Evolutionary conservation across 2,329 filamentous ascomycete species (phyloP), one percentile per base, ranked within the genome.

Genomic region (Aureobasidium sp.): DNA sequence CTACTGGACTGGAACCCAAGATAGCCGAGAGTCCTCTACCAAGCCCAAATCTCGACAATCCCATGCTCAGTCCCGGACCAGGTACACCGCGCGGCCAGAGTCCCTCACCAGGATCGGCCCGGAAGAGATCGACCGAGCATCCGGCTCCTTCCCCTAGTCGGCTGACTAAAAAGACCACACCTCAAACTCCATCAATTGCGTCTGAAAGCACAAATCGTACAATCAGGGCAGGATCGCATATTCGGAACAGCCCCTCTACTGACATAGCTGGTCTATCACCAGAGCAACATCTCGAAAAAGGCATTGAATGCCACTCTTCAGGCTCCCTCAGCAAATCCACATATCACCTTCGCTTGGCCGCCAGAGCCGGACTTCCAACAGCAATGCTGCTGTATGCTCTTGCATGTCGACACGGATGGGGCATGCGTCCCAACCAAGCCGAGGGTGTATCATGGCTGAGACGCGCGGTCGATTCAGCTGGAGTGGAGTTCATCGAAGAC

Each of bases 381-480:
- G 94, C 88, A 25, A 99, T 99, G 94, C 84, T 99, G 14, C 81
- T 97, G 36, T 99, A 97, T 74, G 94, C 93, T 5, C 82, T 99
- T 39, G 94, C 94, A 12, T 97, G 93, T 71, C 85, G 94, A 55
- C 94, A 99, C 72, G 94, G 94, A 53, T 99, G 94, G 94, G 94
- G 94, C 20, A 97, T 97, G 90, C 87, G 92, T 11, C 84, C 91
- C 8, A 97, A 96, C 73, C 91, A 91, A 70, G 83, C 83, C 52
- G 94, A 99, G 75, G 94, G 91, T 8, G 89, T 97, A 0, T 84
- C 88, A 68, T 99, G 94, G 94, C 79, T 99, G 62, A 86, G 91
- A 49, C 94, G 92, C 72, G 94, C 94, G 3, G 91, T 94, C 9
- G 90, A 97, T 70, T 87, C 83, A 60, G 90, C 90, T 4, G 87